phyloP scores from a whole-genome alignment of 2,329 filamentous ascomycete genomes.

The Pyrenochaeta sp. region DNA sequence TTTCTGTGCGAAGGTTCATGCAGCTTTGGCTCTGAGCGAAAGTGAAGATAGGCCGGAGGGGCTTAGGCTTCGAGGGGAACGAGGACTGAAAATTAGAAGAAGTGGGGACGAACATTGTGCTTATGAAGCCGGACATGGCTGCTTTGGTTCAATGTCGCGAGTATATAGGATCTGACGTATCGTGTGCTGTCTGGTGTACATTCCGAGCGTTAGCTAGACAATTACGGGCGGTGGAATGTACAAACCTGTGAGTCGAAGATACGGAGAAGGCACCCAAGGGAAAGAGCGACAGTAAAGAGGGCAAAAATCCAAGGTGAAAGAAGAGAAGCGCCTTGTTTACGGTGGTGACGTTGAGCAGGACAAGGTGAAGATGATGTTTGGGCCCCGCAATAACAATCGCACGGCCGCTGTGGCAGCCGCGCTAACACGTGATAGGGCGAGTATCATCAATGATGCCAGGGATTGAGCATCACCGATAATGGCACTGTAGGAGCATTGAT shows the following conservation, averaged over 20 bases:
- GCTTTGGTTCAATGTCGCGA: constrained; percentile 15
- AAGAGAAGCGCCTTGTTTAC: neutral
- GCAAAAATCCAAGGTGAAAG: neutral
- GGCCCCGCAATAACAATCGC: constrained; percentile 35
- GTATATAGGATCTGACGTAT: constrained; percentile 27
- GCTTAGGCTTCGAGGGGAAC: constrained; percentile 43
- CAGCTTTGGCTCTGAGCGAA: constrained; percentile 55
- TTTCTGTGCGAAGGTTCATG: constrained; percentile 32
- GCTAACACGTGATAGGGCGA: constrained; percentile 16
- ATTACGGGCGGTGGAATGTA: constrained; percentile 32
- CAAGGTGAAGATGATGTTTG: constrained; percentile 22
- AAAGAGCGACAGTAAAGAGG: constrained; percentile 9
- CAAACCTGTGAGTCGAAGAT: constrained; percentile 10
- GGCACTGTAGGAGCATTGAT: neutral
- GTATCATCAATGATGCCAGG: neutral
- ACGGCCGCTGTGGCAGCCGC: constrained; percentile 16
- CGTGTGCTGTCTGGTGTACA: constrained; percentile 32
- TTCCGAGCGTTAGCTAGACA: constrained; percentile 46
- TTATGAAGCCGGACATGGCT: constrained; percentile 79
- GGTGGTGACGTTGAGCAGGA: constrained; percentile 17
- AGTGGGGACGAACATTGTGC: constrained; percentile 74
- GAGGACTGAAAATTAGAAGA: constrained; percentile 40
- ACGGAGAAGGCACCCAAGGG: neutral
- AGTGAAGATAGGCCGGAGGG: constrained; percentile 55
- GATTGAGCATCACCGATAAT: neutral